Base-by-base conservation (phyloP, 2,329 filamentous ascomycete genomes). In the Chaetomium strumarium region DNA sequence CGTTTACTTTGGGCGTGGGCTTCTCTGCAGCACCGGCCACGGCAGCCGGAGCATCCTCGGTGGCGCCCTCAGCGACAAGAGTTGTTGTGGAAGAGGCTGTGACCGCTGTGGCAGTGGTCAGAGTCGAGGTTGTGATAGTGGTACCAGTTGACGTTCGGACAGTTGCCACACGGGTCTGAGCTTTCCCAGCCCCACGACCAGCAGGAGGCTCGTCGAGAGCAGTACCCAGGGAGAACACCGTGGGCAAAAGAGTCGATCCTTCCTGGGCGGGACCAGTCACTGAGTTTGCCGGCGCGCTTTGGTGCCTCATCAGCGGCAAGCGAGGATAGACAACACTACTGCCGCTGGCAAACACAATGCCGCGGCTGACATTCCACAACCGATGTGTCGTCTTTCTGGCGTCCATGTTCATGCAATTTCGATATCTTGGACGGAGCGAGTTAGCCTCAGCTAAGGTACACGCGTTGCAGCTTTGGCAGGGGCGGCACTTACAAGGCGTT, bases 351-450 rank as follows among this genome's bases (percentile, higher is more conserved):
- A 74, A 74, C 2, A 71, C 64, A 48, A 74, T 67, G 36, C 70
- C 70, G 49, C 66, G 62, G n/a, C 58, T 64, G 5, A 67, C 64
- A 48, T 66, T 64, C 72, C 72, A 75, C 29, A 66, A 59, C 45
- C 63, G 58, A 3, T 52, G 45, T 8, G 41, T 24, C 11, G 53
- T 24, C 17, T 48, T 47, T 40, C 44, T 29, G 17, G 41, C 30
- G 33, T 36, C 50, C 60, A 63, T 63, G 30, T 20, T 63, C 36
- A 16, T 10, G 17, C 10, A 16, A n/a, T 5, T 43, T n/a, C 30
- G 50, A 36, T 41, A 37, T 10, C 49, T 55, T 38, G 19, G 24
- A 30, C 14, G 20, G 30, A 40, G 12, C 6, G 12, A 13, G 12
- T 24, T 9, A 29, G 8, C 7, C 11, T 7, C 16, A 3, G n/a